Evolutionary conservation across 1,139 yeast genomes (phyloP).

Genomic region (Kodamaea fungicola): DNA sequence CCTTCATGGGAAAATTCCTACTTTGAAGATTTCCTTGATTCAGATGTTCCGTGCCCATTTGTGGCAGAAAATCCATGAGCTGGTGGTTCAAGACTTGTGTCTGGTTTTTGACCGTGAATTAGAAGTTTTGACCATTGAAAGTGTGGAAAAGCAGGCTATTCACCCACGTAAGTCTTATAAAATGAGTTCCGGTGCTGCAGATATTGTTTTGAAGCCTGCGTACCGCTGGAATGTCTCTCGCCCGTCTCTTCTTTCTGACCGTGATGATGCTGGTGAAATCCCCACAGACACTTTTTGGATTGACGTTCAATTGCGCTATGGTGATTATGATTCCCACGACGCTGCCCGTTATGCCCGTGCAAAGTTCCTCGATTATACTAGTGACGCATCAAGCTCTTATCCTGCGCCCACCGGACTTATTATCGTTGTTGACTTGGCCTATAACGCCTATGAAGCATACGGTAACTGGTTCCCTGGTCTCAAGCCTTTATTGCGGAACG

Average conservation of each 20-base stretch:
- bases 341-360: conserved; percentile 92
- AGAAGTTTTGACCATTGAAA: conserved; percentile 78
- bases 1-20: conserved; percentile 96
- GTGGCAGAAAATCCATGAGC: conserved; percentile 98
- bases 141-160: conserved; percentile 85
- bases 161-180: conserved; percentile 97
- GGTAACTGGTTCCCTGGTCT: conserved; percentile 98
- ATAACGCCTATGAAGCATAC: conserved; percentile 92
- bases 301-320: conserved; percentile 92
- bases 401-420: conserved; percentile 94
- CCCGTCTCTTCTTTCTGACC: conserved; percentile 74
- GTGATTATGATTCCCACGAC: conserved; percentile 97
- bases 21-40: conserved; percentile 88
- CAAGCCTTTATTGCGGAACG: conserved; percentile 84
- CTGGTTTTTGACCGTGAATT: conserved; percentile 88
- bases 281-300: conserved; percentile 83
- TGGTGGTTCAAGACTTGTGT: conserved; percentile 88
- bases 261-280: conserved; percentile 49
- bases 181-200: conserved; percentile 96
- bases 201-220: conserved; percentile 71
- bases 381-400: conserved; percentile 79
- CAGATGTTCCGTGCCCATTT: conserved; percentile 97
- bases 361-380: conserved; percentile 87
- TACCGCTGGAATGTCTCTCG: conserved; percentile 81
- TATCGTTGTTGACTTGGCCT: conserved; percentile 90